These are phyloP conservation scores for Phytophthora aleatoria DNA, from an alignment of 352 stramenopile species.

Conservation along the genomic window DNA sequence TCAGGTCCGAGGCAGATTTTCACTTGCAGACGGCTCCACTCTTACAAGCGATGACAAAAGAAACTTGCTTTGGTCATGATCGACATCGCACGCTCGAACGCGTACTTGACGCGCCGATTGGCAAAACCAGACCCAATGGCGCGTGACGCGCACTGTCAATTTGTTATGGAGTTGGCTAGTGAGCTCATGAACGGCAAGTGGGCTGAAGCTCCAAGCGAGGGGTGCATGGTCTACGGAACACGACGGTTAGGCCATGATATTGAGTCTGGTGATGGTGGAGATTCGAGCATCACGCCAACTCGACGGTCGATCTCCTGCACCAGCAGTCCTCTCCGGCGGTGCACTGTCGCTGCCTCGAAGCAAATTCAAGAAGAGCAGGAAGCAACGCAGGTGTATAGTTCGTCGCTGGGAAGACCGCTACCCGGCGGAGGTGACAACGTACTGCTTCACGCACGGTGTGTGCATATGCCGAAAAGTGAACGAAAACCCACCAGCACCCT, in stretches of 20 bases:
- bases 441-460: not conserved
- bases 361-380: not conserved
- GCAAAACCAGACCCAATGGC: too few species aligned
- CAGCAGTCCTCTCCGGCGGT: not conserved
- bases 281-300: too few species aligned
- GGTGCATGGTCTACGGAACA: too few species aligned
- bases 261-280: too few species aligned
- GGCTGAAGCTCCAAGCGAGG: too few species aligned
- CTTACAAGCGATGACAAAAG: not conserved
- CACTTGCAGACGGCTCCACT: not conserved
- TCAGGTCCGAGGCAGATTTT: not conserved
- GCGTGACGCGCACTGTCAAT: too few species aligned
- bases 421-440: not conserved
- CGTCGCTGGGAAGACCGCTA: not conserved
- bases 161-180: too few species aligned
- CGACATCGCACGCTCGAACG: not conserved
- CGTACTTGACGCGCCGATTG: not conserved
- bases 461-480: not conserved
- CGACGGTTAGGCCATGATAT: too few species aligned
- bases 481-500: not conserved
- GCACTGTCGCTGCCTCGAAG: not conserved
- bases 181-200: too few species aligned
- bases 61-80: not conserved
- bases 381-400: not conserved
- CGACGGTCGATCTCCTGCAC: too few species aligned